These are phyloP conservation scores for Fusarium succisae DNA, from an alignment of 2,329 filamentous ascomycete genomes.

Conservation along the genomic window DNA sequence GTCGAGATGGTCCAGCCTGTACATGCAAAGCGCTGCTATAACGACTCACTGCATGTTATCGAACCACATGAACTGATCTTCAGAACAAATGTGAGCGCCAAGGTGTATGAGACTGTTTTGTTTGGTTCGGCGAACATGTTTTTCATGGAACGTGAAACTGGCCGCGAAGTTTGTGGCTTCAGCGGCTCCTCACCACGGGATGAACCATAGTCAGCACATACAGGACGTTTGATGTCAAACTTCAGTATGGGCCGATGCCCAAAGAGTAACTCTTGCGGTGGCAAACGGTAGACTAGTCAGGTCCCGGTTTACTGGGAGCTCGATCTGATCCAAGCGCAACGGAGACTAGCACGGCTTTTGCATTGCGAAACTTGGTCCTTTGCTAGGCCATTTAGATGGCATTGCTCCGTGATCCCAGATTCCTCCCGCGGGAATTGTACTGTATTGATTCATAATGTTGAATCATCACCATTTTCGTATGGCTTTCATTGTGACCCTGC, in stretches of 20 bases:
- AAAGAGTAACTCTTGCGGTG: conserved; percentile 2
- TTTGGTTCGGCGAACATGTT: not conserved
- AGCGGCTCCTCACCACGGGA: not conserved
- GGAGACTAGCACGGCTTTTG: not conserved
- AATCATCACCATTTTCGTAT: not conserved
- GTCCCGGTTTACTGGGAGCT: not conserved
- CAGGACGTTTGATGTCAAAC: not conserved
- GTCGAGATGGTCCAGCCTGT: not conserved
- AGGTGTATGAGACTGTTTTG: not conserved
- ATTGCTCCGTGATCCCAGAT: not conserved
- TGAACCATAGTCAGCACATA: not conserved
- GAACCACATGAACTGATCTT: not conserved
- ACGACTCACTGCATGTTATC: not conserved
- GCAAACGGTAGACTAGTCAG: not conserved
- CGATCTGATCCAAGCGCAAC: not conserved
- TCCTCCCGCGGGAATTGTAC: not conserved
- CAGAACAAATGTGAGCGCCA: not conserved
- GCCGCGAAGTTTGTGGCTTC: not conserved
- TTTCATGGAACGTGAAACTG: conserved; percentile 2
- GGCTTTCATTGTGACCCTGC: not conserved
- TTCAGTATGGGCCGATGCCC: not conserved
- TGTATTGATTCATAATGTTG: not conserved
- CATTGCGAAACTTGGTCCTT: not conserved
- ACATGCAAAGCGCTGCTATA: not conserved
- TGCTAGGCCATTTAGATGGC: not conserved